Conservation (phyloP, 306 rosid species). For the Hylodesmum podocarpum region DNA sequence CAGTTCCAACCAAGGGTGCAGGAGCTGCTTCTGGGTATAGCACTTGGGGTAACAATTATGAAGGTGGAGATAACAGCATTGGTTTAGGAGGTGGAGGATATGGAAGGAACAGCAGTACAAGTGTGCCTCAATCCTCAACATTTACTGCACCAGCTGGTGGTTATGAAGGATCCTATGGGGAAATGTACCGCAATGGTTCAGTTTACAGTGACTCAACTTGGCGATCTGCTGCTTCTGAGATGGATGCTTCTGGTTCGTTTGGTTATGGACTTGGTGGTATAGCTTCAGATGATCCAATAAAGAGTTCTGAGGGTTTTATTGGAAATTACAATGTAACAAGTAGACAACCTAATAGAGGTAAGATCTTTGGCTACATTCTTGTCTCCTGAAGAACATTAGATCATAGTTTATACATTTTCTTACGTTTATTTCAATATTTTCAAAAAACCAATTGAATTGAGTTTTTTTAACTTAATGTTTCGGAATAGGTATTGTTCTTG, state of each 20-base stretch:
- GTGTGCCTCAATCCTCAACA: slow-evolving; percentile 47
- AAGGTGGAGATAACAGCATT: slow-evolving; percentile 57
- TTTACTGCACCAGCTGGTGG: slow-evolving; percentile 54
- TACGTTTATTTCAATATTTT: slow-evolving; percentile 1
- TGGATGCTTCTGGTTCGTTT: slow-evolving; percentile 69
- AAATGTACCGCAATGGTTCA: slow-evolving; percentile 54
- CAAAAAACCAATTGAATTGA: neutral
- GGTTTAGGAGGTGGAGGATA: slow-evolving; percentile 65
- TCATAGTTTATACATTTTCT: neutral
- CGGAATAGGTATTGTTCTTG: neutral
- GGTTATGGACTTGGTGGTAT: slow-evolving; percentile 64
- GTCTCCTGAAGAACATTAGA: slow-evolving; percentile 1
- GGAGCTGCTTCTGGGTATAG: slow-evolving; percentile 55
- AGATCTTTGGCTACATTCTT: slow-evolving; percentile 26
- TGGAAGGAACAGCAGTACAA: slow-evolving; percentile 59
- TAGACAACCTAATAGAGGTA: slow-evolving; percentile 94
- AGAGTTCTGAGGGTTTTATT: slow-evolving; percentile 67
- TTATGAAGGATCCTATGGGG: slow-evolving; percentile 74
- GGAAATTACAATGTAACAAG: slow-evolving; percentile 71
- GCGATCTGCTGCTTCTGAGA: slow-evolving; percentile 73
- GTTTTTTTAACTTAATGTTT: slow-evolving; percentile 3
- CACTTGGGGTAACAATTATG: slow-evolving; percentile 52
- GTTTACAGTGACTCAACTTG: slow-evolving; percentile 71
- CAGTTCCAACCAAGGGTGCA: slow-evolving; percentile 51
- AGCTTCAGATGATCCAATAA: slow-evolving; percentile 61